phyloP scores from a whole-genome alignment of 352 stramenopile species.

The Globisporangium echinulatum region DNA sequence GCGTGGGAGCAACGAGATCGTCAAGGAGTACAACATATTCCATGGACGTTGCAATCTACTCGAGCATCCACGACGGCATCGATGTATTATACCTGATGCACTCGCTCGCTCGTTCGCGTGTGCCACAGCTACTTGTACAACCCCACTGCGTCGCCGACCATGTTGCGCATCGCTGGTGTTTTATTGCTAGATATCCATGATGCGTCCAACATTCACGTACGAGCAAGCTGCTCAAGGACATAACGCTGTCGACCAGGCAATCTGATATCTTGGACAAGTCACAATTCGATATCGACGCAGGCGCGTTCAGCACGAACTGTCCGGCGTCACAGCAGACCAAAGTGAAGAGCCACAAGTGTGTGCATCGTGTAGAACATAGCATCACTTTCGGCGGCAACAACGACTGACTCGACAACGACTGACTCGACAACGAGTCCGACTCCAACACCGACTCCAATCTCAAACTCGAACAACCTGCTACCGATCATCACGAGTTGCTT shows the following conservation, averaged over 20 bases:
- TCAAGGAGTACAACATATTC: background rate
- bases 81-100: too few relatives aligned
- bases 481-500: too few relatives aligned
- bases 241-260: slow-evolving; percentile 5
- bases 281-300: background rate
- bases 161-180: too few relatives aligned
- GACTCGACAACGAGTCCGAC: background rate
- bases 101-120: too few relatives aligned
- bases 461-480: too few relatives aligned
- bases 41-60: background rate
- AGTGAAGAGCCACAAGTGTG: background rate
- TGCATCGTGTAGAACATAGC: background rate
- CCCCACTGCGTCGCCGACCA: too few relatives aligned
- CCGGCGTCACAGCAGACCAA: background rate
- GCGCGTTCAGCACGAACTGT: background rate
- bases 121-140: too few relatives aligned
- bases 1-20: background rate
- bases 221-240: background rate
- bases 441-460: too few relatives aligned
- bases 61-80: background rate
- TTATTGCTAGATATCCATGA: too few relatives aligned
- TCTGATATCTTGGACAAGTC: slow-evolving; percentile 3
- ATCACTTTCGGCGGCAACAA: too few relatives aligned
- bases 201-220: background rate
- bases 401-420: background rate